Conservation (phyloP, 495 filamentous ascomycete genomes). For the Daldinia loculata region DNA sequence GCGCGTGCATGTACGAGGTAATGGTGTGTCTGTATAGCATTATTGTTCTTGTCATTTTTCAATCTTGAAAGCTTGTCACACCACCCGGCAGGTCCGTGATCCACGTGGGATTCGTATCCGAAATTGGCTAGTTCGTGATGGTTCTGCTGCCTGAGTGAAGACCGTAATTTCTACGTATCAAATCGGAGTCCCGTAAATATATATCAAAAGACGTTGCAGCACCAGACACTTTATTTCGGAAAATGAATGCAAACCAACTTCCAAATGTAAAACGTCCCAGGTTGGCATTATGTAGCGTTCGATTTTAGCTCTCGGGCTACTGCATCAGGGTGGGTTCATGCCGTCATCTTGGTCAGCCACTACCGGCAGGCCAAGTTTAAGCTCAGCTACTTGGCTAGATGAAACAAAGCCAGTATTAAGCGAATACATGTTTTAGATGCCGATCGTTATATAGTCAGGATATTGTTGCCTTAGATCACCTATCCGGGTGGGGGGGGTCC, state of each 20-base stretch:
- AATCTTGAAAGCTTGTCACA: background rate
- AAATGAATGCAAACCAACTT: background rate
- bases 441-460: background rate
- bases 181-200: background rate
- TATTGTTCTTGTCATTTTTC: background rate
- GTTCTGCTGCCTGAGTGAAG: background rate
- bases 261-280: background rate
- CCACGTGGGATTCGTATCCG: background rate
- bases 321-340: conserved; percentile 24
- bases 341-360: conserved; percentile 29
- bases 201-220: background rate
- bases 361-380: conserved; percentile 35
- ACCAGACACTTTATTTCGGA: background rate
- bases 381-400: conserved; percentile 3
- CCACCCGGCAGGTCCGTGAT: background rate
- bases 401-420: background rate
- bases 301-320: conserved; percentile 10
- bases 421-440: background rate
- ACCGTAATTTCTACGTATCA: background rate
- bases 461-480: background rate
- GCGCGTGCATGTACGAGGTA: background rate
- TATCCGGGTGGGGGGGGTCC: too few relatives aligned
- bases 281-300: background rate
- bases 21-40: conserved; percentile 1
- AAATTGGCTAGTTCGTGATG: background rate